Base-by-base conservation (phyloP, 2,329 filamentous ascomycete genomes). In the Aspergillus latus region DNA sequence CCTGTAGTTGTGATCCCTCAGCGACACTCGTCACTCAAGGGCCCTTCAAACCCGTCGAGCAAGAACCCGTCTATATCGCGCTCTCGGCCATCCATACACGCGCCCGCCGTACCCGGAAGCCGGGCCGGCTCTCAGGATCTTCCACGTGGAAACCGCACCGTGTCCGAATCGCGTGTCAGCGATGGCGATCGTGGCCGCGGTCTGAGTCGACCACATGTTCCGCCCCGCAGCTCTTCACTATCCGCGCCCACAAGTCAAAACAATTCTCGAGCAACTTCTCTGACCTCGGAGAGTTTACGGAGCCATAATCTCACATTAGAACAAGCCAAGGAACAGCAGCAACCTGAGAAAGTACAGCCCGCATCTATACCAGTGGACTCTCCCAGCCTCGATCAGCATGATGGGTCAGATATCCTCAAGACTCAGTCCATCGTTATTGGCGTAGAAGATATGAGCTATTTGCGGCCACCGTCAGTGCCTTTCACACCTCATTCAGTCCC, bases 1-100 rank as follows among this genome's bases (percentile, higher is more conserved):
- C 74, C 74, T 6, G 77, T 80, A 36, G 74, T 79, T 28, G 76
- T 80, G 16, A 76, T 80, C 53, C 78, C 78, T 1, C 70, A 80
- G 59, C 69, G 78, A 57, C 71, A 64, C 30, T 79, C 78, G 5
- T 80, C 78, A 16, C 64, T 80, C 15, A 71, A 67, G 42, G n/a
- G 44, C 13, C 73, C 71, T 13, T 73, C 76, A 28, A 62, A 64
- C 5, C 65, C 68, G 28, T 72, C 65, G 49, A 78, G 71, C 47
- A 64, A 72, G 52, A 65, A 63, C 47, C 69, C 73, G 43, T 77
- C 76, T 16, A 66, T 64, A 42, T 66, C 67, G n/a, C 66, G 66
- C 37, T 78, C 76, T 44, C 66, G 68, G 42, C 70, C 64, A n/a
- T 76, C 74, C 36, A 69, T 62, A 52, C 70, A 71, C 26, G 69